Evolutionary conservation across 768 basidiomycete genomes (phyloP), one percentile per base, ranked within the genome.

Genomic region (Cubamyces sp.): DNA sequence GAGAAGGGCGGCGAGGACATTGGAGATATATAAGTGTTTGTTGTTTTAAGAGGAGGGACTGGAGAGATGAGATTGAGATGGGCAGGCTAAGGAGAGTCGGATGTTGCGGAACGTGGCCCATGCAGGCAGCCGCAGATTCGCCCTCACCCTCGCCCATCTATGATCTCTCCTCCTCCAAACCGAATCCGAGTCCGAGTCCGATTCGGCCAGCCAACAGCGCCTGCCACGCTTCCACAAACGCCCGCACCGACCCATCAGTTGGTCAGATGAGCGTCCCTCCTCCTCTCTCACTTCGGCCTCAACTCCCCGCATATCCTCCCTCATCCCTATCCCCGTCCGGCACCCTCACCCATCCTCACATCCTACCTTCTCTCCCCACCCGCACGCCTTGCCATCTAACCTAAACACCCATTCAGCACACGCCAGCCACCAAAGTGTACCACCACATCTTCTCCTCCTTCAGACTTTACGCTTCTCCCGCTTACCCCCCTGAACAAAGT

Each of bases 201-300:
- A 45, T 59, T 49, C 42, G 57, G 53, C 57, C 37, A 46, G 57
- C 19, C 19, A 53, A 62, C 62, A 54, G 60, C 58, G 57, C 61
- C 41, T 62, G 54, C 40, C 63, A 58, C 52, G 43, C 53, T 11
- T 43, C 48, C 42, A 50, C 51, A 41, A 52, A 49, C 26, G 30
- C 34, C 41, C 52, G 45, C 37, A 48, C 54, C 66, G 48, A 59
- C 62, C 66, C 43, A 64, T 64, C 61, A 53, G 57, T 25, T 57
- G 26, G 40, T 34, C 49, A 59, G 53, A 64, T 64, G 66, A 67
- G 65, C 67, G 49, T 46, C 49, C 57, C 64, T 50, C 56, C 25
- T 45, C 60, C 48, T 65, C 67, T 71, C 71, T 69, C 71, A 72
- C 70, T 66, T 58, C 71, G 71, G 71, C 52, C 69, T 69, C 64